A percentile compares a stretch with the other conserved stretches of the same genome.
Conservation (phyloP, 352 stramenopile species). For the Pythium scleroteichum region DNA sequence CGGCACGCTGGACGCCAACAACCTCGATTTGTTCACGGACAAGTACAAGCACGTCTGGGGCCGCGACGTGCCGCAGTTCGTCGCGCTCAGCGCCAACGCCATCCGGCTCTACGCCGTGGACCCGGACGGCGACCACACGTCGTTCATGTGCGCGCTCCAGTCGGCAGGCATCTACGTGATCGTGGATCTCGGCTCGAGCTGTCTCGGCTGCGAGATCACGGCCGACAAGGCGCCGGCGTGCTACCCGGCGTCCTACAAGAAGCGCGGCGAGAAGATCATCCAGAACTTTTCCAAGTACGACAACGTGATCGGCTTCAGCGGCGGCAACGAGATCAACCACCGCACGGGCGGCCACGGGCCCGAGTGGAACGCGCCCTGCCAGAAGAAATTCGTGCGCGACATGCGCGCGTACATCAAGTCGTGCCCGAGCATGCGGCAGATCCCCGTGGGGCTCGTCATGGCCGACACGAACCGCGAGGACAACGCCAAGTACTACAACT, state of each 20-base stretch:
- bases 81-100: slow-evolving; percentile 66
- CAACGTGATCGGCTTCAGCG: slow-evolving; percentile 81
- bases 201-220: slow-evolving; percentile 67
- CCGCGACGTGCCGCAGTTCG: slow-evolving; percentile 68
- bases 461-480: slow-evolving; percentile 59
- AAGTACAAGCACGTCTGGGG: slow-evolving; percentile 67
- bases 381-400: slow-evolving; percentile 89
- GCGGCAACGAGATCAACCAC: slow-evolving; percentile 85
- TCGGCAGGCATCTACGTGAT: slow-evolving; percentile 77
- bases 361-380: slow-evolving; percentile 74
- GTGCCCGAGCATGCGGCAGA: slow-evolving; percentile 57
- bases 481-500: slow-evolving; percentile 86
- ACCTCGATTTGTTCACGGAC: slow-evolving; percentile 84
- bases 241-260: slow-evolving; percentile 71
- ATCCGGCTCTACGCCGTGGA: slow-evolving; percentile 87
- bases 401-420: slow-evolving; percentile 75
- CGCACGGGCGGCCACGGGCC: slow-evolving; percentile 40
- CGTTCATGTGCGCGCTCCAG: slow-evolving; percentile 86
- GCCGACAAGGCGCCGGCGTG: slow-evolving; percentile 45
- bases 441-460: slow-evolving; percentile 77
- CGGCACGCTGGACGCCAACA: slow-evolving; percentile 65
- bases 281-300: slow-evolving; percentile 77
- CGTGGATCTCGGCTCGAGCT: slow-evolving; percentile 65
- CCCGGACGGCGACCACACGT: slow-evolving; percentile 58
- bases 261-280: slow-evolving; percentile 79